Percentiles rank a stretch among this genome's conserved stretches.
phyloP scores from a whole-genome alignment of 345 rosid species.

The Eucalyptus sp. region DNA sequence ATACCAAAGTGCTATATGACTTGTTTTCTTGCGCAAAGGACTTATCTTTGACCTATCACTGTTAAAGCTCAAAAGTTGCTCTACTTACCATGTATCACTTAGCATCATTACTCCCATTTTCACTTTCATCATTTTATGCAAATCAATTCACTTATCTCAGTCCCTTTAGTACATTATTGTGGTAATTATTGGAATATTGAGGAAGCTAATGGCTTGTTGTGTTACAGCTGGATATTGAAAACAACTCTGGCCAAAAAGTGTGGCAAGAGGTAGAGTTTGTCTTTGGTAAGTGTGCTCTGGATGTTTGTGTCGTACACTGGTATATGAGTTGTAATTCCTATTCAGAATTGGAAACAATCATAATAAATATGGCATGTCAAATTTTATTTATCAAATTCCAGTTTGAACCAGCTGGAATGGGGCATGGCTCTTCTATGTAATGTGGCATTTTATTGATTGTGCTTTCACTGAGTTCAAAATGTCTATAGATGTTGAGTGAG shows the following conservation, averaged over 20 bases:
- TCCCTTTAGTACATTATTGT: not conserved
- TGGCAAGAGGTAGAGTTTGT: slow-evolving; percentile 88
- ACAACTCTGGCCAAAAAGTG: slow-evolving; percentile 70
- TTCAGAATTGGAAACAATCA: not conserved
- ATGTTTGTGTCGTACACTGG: not conserved
- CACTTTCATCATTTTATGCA: not conserved
- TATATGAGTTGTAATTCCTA: not conserved
- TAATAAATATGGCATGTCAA: not conserved
- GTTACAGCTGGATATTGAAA: slow-evolving; percentile 85
- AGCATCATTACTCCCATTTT: not conserved
- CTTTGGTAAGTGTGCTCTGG: slow-evolving; percentile 51
- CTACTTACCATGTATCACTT: not conserved
- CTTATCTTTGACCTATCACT: not conserved
- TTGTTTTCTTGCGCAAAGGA: not conserved
- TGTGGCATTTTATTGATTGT: not conserved
- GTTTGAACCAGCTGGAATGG: not conserved
- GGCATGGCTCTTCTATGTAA: not conserved
- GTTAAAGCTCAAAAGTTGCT: not conserved
- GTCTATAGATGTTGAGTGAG: not conserved
- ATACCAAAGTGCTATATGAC: not conserved
- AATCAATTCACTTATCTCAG: not conserved
- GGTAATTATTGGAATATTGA: not conserved
- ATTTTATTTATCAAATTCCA: not conserved
- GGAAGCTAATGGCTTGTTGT: not conserved
- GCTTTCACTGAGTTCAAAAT: not conserved